Evolutionary conservation across 345 rosid species (phyloP), one percentile per base, ranked within the genome.

Genomic region (Crucihimalaya himalaica): DNA sequence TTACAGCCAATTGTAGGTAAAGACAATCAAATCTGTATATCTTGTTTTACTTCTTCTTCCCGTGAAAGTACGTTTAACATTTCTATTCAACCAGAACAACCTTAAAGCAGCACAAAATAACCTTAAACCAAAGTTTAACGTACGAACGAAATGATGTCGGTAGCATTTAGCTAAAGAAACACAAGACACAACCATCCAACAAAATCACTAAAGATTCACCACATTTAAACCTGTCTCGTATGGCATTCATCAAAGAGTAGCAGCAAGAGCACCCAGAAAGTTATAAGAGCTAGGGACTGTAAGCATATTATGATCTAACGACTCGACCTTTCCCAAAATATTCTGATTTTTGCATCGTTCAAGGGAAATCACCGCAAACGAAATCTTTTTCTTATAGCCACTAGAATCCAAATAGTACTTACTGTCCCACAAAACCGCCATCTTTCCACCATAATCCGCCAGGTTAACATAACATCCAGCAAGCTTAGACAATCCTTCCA

Each of bases 351-450:
- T 73, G 18, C 77, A 78, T 50, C 72, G 80, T 78, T 73, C 80
- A 56, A 88, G 83, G 43, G 56, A 70, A 56, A 90, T 86, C 68
- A 82, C 87, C 0, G 89, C 89, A 29, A 94, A 83, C 81, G 86
- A 86, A 37, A 88, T 66, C 76, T 79, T 86, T 77, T 72, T 8
- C 71, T 15, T 48, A 47, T 42, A 67, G 66, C 77, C 77, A 79
- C 35, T 20, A 47, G n/a, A 59, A 40, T 16, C 15, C 0, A 12
- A 32, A 61, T 72, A 63, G 51, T 60, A n/a, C n/a, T n/a, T n/a
- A n/a, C n/a, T 72, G 55, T 86, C 92, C 95, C 92, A 91, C 57
- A 86, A 83, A 72, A 91, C 86, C 62, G 75, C 66, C 83, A 88
- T 69, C 48, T 88, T 91, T 45, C 94, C 94, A 0, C 92, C 92